Conservation (phyloP, 2,329 filamentous ascomycete species). For the Claviceps purpurea region DNA sequence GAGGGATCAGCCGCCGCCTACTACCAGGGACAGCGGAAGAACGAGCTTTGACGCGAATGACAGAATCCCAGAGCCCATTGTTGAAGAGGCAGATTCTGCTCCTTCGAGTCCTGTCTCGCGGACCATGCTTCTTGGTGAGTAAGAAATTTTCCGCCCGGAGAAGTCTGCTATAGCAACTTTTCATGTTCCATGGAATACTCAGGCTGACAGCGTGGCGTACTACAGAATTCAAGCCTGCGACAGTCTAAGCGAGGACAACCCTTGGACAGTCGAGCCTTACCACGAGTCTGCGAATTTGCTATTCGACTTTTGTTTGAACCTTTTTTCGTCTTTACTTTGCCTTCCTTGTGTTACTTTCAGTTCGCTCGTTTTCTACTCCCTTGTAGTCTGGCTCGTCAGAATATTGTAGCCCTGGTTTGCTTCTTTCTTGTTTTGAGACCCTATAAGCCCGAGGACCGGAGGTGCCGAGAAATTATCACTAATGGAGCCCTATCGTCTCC, state of each 20-base stretch:
- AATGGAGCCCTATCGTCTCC: no score
- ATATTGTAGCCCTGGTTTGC: not conserved
- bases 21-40: not conserved
- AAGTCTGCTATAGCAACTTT: no score
- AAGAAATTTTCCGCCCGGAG: no score
- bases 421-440: not conserved
- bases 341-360: no score
- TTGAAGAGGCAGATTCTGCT: conserved; percentile 21
- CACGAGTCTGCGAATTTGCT: no score
- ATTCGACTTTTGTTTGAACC: not conserved
- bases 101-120: conserved; percentile 11
- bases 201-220: no score
- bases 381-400: not conserved
- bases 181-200: no score
- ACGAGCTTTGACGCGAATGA: conserved; percentile 5
- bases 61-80: conserved; percentile 17
- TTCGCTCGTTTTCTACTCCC: no score
- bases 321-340: not conserved
- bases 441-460: not conserved
- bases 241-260: no score
- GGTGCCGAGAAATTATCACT: no score
- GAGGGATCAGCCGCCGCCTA: not conserved
- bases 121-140: conserved; percentile 19
- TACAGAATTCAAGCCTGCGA: not conserved
- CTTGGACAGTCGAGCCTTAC: no score